These are phyloP conservation scores for Trypanosoma brucei DNA, from an alignment of 208 protist species.

Conservation along the genomic window DNA sequence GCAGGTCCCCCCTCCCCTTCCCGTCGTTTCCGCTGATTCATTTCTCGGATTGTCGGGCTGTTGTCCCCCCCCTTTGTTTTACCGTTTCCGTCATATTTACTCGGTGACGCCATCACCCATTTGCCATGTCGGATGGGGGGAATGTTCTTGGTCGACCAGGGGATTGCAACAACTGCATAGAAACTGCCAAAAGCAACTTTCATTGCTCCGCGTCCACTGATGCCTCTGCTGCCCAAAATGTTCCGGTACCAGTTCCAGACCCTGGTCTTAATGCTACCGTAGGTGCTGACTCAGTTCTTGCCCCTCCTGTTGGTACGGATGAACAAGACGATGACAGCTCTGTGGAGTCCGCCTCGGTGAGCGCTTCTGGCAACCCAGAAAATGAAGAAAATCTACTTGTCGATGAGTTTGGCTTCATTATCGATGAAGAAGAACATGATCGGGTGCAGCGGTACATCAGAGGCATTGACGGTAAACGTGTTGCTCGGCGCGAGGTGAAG, in stretches of 20 bases:
- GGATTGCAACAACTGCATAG: not conserved
- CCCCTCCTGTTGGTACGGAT: no score
- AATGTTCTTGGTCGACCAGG: not conserved
- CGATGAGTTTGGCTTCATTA: conserved; percentile 88
- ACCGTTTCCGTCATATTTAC: not conserved
- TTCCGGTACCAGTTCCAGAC: no score
- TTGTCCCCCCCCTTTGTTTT: not conserved
- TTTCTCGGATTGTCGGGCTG: no score
- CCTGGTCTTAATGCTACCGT: not conserved
- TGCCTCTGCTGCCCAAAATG: not conserved
- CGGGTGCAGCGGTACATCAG: conserved; percentile 60
- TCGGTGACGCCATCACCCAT: not conserved
- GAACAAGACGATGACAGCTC: no score
- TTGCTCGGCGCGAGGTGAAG: conserved; percentile 80
- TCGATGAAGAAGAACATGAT: conserved; percentile 62
- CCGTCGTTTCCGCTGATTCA: no score
- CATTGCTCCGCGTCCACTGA: not conserved
- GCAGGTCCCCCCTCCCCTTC: no score
- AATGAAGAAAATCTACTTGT: conserved; percentile 73
- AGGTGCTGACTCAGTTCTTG: not conserved
- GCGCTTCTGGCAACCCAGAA: not conserved
- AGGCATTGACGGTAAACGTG: conserved; percentile 60
- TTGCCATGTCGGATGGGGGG: not conserved
- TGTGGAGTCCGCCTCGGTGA: not conserved
- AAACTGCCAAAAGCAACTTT: not conserved